Conservation (phyloP, 768 basidiomycete genomes). For the Termitomyces sp. region DNA sequence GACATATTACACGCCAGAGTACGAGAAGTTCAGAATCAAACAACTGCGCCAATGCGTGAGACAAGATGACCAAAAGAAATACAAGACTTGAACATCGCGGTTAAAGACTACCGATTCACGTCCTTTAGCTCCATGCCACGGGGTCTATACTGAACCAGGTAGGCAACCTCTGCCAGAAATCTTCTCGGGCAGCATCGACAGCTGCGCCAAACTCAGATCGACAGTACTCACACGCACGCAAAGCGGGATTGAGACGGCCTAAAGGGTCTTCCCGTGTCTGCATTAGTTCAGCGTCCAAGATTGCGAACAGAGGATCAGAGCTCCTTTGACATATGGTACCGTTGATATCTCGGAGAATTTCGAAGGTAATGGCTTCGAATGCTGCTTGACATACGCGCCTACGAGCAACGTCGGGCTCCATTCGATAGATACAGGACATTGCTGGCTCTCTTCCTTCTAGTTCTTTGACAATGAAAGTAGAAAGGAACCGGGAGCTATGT, state of each 20-base stretch:
- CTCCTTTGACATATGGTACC: constrained; percentile 60
- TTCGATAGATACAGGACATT: constrained; percentile 41
- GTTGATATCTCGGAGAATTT: constrained; percentile 69
- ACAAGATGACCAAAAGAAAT: background rate
- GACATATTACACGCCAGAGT: constrained; percentile 2
- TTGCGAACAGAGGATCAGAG: constrained; percentile 68
- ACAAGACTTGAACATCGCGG: background rate
- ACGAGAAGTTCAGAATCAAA: constrained; percentile 10
- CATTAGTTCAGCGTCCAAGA: constrained; percentile 63
- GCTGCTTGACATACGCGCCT: constrained; percentile 62
- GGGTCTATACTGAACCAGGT: constrained; percentile 58
- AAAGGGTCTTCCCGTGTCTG: constrained; percentile 48
- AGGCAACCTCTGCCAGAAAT: constrained; percentile 62
- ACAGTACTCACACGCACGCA: constrained; percentile 62
- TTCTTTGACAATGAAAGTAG: constrained; percentile 71
- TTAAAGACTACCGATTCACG: background rate
- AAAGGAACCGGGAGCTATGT: constrained; percentile 67
- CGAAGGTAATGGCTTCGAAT: constrained; percentile 71
- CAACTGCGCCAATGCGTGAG: constrained; percentile 6
- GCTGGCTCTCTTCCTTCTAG: constrained; percentile 61
- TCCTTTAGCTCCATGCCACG: constrained; percentile 21
- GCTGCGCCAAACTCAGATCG: constrained; percentile 55
- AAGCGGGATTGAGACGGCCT: constrained; percentile 35
- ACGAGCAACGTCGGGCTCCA: constrained; percentile 37
- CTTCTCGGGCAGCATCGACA: constrained; percentile 54